Evolutionary conservation across 805 yeast genomes (phyloP).

Genomic region (Monosporozyma siamensis): DNA sequence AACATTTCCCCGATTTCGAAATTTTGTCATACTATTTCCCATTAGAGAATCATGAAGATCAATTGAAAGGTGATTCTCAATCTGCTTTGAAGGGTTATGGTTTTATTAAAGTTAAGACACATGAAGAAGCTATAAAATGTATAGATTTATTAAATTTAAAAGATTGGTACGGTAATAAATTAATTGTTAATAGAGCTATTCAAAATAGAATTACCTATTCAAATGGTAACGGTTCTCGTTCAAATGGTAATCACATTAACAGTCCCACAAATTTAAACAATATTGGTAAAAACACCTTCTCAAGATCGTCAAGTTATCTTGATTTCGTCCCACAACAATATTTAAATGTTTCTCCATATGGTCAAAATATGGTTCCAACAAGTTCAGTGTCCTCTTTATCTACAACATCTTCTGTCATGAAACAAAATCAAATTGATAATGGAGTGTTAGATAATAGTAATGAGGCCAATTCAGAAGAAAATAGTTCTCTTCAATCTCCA

Average conservation of each 20-base stretch:
- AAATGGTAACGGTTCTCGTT: neutral
- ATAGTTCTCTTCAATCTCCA: neutral
- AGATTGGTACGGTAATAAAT: slow-evolving; percentile 27
- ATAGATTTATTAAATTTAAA: slow-evolving; percentile 40
- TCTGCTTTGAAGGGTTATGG: slow-evolving; percentile 38
- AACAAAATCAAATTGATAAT: neutral
- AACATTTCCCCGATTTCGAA: slow-evolving; percentile 29
- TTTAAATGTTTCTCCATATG: neutral
- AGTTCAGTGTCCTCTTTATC: neutral
- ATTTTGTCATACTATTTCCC: slow-evolving; percentile 28
- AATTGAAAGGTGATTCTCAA: neutral
- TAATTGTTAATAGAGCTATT: slow-evolving; percentile 33
- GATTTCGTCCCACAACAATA: neutral
- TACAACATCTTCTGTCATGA: neutral
- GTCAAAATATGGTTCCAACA: neutral
- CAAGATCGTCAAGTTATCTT: neutral
- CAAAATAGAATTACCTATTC: slow-evolving; percentile 20
- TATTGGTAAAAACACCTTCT: neutral
- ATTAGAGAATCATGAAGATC: slow-evolving; percentile 9
- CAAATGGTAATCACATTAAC: neutral
- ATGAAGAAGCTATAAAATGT: slow-evolving; percentile 40
- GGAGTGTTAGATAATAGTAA: neutral
- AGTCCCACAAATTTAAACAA: slow-evolving; percentile 1
- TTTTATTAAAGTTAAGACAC: slow-evolving; percentile 41
- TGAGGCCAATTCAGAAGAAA: neutral